Evolutionary conservation across 768 basidiomycete species (phyloP).

Genomic region (Suillus decipiens): DNA sequence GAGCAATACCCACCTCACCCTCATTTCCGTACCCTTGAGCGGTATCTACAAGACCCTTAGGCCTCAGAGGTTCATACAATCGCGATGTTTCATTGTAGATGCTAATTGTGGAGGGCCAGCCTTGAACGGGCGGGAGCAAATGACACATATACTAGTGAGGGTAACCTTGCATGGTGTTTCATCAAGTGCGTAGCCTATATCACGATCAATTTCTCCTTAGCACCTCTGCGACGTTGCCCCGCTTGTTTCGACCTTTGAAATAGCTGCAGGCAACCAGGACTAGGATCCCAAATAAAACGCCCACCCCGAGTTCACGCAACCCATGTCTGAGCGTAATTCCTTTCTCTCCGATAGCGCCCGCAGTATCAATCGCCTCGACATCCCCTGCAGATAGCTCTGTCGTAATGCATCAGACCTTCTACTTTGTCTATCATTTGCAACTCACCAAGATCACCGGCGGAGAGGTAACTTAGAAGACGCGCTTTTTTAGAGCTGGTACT

Average conservation of each 20-base stretch:
- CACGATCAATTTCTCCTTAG: not conserved
- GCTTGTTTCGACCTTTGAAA: conserved; percentile 6
- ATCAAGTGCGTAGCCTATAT: not conserved
- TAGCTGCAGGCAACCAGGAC: conserved; percentile 10
- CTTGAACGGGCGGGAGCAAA: not conserved
- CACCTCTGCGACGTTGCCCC: not conserved
- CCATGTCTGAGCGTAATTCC: not conserved
- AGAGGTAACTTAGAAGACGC: conserved; percentile 67
- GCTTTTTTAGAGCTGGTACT: conserved; percentile 68
- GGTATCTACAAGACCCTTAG: conserved; percentile 43
- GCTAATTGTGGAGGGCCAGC: too few species aligned
- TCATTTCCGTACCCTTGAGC: conserved; percentile 65
- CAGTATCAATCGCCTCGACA: conserved; percentile 51
- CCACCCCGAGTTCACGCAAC: conserved; percentile 6
- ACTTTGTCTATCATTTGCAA: not conserved
- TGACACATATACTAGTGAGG: not conserved
- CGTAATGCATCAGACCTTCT: conserved; percentile 2
- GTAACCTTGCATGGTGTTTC: not conserved
- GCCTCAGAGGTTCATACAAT: not conserved
- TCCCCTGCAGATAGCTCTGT: conserved; percentile 51
- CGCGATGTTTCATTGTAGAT: too few species aligned
- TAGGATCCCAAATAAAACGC: conserved; percentile 6
- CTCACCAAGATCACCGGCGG: conserved; percentile 64
- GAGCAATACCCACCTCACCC: conserved; percentile 40
- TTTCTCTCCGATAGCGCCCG: conserved; percentile 39